phyloP scores from a whole-genome alignment of 225 moss, liverwort and hornwort species.

The Pseudoscleropodium purum region DNA sequence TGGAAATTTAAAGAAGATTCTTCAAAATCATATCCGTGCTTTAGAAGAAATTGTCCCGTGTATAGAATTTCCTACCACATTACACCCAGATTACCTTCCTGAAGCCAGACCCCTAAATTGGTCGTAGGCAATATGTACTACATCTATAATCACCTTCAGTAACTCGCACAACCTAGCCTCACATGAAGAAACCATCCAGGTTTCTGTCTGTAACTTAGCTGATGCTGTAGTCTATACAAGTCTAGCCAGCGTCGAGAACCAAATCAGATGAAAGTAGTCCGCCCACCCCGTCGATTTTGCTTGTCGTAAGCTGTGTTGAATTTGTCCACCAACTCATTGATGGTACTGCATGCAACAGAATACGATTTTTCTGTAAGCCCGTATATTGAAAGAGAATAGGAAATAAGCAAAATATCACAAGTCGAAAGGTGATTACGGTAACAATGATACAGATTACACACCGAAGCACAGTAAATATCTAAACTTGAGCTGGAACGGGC shows the following conservation, averaged over 20 bases:
- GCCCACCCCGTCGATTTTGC: constrained; percentile 90
- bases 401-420: not conserved
- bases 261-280: constrained; percentile 68
- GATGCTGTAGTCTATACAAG: constrained; percentile 23
- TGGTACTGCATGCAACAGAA: constrained; percentile 51
- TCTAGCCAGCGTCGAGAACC: not conserved
- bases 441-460: not conserved
- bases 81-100: constrained; percentile 17
- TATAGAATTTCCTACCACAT: not conserved
- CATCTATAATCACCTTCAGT: constrained; percentile 21
- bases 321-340: constrained; percentile 96
- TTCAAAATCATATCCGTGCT: not conserved
- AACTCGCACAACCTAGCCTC: constrained; percentile 17
- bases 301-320: constrained; percentile 97
- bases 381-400: not conserved
- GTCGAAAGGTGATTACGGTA: not conserved
- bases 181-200: constrained; percentile 1
- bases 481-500: not conserved
- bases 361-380: not conserved
- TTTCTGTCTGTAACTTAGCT: not conserved
- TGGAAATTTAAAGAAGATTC: not conserved
- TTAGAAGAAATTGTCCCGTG: not conserved
- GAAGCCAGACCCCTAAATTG: constrained; percentile 1
- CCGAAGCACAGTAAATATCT: not conserved
- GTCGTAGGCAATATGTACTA: constrained; percentile 16